Evolutionary conservation across 257 asterid species (phyloP), one percentile per base, ranked within the genome.

Genomic region (Rhazya stricta): DNA sequence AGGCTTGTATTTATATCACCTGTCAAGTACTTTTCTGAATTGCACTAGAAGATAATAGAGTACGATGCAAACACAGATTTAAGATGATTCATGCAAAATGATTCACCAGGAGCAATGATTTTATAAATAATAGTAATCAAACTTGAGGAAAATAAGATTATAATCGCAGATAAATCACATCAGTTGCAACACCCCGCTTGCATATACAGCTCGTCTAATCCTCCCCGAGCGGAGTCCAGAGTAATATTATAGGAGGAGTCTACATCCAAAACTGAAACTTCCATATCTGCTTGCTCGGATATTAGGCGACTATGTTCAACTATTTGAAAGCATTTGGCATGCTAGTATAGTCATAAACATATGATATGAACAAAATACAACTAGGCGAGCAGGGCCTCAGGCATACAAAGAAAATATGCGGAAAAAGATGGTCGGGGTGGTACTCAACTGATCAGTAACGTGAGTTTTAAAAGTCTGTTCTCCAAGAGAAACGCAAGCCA

Each of bases 391-490:
- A 32, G 42, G 68, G 25, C 5, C 42, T 16, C n/a, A 34, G 12
- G 37, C 6, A 62, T 19, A 63, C 12, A 3, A 61, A 30, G 23
- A 34, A 12, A 61, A 15, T n/a, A n/a, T 29, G 4, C 4, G 7
- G 34, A 30, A 15, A 15, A 12, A 8, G 0, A n/a, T 6, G 18
- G 37, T 21, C 19, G 0, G 25, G 34, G 1, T 5, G 74, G 57
- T n/a, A 73, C 87, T 80, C 62, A 85, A 91, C 99, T 92, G 90
- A 76, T 95, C 93, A 71, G 99, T 88, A 63, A 91, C 76, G 73
- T 86, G 84, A 19, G 96, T 87, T 58, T 92, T 89, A 76, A 89
- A 91, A 42, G 99, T 95, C 90, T 95, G 99, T 60, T 92, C 96
- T 66, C 99, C 99, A 54, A 92, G 84, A 74, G 98, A 83, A 78